A percentile compares a stretch with the other conserved stretches of the same genome.
These are phyloP conservation scores for Phytophthora vignae DNA, from an alignment of 352 stramenopile species.

Conservation along the genomic window DNA sequence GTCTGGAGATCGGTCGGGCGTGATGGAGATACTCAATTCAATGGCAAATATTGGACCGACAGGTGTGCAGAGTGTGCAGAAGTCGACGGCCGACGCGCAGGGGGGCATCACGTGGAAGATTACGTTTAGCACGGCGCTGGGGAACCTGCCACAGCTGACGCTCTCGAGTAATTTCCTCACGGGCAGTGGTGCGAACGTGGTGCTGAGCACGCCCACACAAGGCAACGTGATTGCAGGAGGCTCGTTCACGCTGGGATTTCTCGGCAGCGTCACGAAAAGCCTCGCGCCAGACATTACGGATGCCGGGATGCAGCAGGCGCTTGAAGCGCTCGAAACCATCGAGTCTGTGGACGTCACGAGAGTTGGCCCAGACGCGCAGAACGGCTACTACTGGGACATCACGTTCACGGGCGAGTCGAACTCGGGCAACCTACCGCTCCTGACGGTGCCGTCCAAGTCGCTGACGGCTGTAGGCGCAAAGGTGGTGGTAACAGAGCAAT, in stretches of 20 bases:
- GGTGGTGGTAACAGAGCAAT: conserved; percentile 46
- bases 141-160: conserved; percentile 65
- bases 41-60: conserved; percentile 79
- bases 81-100: conserved; percentile 75
- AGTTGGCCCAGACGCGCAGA: conserved; percentile 58
- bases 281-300: conserved; percentile 87
- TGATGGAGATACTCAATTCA: conserved; percentile 80
- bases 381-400: conserved; percentile 77
- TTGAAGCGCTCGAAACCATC: conserved; percentile 69
- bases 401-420: conserved; percentile 83
- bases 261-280: conserved; percentile 86
- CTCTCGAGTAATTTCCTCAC: conserved; percentile 77
- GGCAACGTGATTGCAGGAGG: conserved; percentile 81
- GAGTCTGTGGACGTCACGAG: conserved; percentile 69
- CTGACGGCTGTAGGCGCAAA: conserved; percentile 47
- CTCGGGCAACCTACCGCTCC: conserved; percentile 60
- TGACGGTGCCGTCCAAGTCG: conserved; percentile 57
- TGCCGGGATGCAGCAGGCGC: conserved; percentile 59
- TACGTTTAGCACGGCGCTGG: conserved; percentile 78
- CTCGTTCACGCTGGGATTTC: conserved; percentile 93
- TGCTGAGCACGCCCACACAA: conserved; percentile 62
- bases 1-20: conserved; percentile 53
- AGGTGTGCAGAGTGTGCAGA: conserved; percentile 67
- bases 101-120: conserved; percentile 94
- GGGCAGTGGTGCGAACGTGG: conserved; percentile 72